Conservation (phyloP, 1,139 yeast species). For the Taiozyma sp. region DNA sequence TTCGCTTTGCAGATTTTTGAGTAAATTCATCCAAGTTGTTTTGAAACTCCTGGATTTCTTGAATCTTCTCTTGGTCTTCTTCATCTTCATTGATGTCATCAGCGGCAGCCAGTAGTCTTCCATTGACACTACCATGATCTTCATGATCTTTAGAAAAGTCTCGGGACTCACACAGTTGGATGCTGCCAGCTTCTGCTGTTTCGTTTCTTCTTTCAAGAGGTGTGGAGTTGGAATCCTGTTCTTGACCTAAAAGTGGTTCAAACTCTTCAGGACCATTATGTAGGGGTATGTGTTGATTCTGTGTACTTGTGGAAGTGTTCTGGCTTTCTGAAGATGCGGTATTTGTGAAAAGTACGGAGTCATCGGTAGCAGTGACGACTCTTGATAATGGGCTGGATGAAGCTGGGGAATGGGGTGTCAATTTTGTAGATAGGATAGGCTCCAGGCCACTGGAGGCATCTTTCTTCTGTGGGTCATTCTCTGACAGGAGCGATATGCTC, state of each 20-base stretch:
- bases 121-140: neutral
- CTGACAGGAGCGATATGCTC: neutral
- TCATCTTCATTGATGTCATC: neutral
- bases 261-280: neutral
- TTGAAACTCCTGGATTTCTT: neutral
- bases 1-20: neutral
- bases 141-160: neutral
- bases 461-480: neutral
- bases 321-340: constrained; percentile 21
- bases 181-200: neutral
- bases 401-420: neutral
- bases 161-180: neutral
- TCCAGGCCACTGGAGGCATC: neutral
- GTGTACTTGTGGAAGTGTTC: constrained; percentile 15
- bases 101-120: neutral
- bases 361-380: constrained; percentile 18
- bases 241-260: neutral
- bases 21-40: constrained; percentile 5
- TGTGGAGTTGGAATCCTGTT: neutral
- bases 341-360: constrained; percentile 23
- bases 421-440: neutral
- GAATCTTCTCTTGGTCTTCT: neutral
- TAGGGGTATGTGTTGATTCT: neutral
- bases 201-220: neutral
- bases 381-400: constrained; percentile 20